Base-by-base conservation (phyloP, 257 asterid genomes). In the Penstemon newberryi region DNA sequence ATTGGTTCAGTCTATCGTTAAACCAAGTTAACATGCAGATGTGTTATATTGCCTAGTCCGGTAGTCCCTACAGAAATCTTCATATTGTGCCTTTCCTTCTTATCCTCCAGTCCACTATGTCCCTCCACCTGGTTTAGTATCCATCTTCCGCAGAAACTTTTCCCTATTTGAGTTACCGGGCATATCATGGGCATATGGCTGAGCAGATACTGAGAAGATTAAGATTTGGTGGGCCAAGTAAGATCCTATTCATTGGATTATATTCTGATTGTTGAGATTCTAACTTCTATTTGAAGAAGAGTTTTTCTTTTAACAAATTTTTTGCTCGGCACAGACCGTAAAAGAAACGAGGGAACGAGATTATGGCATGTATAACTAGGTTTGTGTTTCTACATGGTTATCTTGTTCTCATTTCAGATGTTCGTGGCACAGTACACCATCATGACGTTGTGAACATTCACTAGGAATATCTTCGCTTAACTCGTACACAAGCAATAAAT, bases 321-420 rank as follows among this genome's bases (percentile, higher is more conserved):
- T 2, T 25, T 25, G 33, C 9, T 15, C 3, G 60, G 15, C 56
- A 44, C 12, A 25, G 53, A 47, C 43, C 4, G 10, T 64, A 3
- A 43, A 57, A 52, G 40, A 72, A 25, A 58, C 5, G 45, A 9
- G 53, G 46, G 4, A 11, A 52, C 56, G 40, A 39, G 59, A 11
- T 62, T 38, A 36, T 53, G 41, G 40, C 19, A 10, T 33, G 37
- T 53, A 54, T 3, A 12, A 61, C n/a, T 13, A 12, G 12, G 70
- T 55, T 54, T 13, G 33, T 56, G 53, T 42, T 72, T 12, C 54
- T 37, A 55, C 11, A 53, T 72, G 45, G 60, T 47, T 19, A 54
- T 55, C 60, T 66, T 58, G 15, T 64, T 7, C 64, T 41, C 56
- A 45, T 60, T 72, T 47, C 36, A 49, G 36, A 44, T 59, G 15